These are phyloP conservation scores for Myriosclerotinia curreyana DNA, from an alignment of 2,329 filamentous ascomycete genomes.

Conservation along the genomic window DNA sequence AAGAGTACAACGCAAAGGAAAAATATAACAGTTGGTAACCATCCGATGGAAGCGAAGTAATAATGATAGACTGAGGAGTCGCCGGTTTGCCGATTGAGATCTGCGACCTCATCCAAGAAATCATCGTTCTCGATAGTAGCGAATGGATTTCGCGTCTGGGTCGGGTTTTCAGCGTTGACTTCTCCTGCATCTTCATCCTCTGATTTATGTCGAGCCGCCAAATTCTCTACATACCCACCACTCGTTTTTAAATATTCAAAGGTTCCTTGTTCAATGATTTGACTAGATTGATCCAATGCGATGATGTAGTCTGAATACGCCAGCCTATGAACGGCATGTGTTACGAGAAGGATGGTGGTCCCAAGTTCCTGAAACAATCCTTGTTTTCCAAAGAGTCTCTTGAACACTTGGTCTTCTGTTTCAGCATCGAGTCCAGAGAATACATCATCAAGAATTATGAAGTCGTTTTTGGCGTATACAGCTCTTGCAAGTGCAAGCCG, in stretches of 20 bases:
- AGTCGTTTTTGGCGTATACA: conserved; percentile 40
- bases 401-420: conserved; percentile 34
- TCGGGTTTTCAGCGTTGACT: not conserved
- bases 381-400: conserved; percentile 28
- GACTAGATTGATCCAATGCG: conserved; percentile 39
- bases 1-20: conserved; percentile 17
- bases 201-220: conserved; percentile 23
- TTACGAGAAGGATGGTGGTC: conserved; percentile 43
- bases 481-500: conserved; percentile 58
- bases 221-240: conserved; percentile 29
- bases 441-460: conserved; percentile 37
- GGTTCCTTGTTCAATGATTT: conserved; percentile 40
- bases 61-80: conserved; percentile 36
- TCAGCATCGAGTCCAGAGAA: conserved; percentile 37
- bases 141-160: not conserved
- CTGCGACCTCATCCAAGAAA: conserved; percentile 1
- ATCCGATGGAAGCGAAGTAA: conserved; percentile 34
- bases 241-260: conserved; percentile 39
- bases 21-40: conserved; percentile 23
- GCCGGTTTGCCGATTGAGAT: conserved; percentile 25
- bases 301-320: conserved; percentile 44
- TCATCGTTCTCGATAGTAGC: conserved; percentile 12
- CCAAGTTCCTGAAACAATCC: conserved; percentile 31
- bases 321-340: conserved; percentile 38
- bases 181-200: conserved; percentile 1